phyloP scores from a whole-genome alignment of 495 filamentous ascomycete species.

The Penicillium subrubescens region DNA sequence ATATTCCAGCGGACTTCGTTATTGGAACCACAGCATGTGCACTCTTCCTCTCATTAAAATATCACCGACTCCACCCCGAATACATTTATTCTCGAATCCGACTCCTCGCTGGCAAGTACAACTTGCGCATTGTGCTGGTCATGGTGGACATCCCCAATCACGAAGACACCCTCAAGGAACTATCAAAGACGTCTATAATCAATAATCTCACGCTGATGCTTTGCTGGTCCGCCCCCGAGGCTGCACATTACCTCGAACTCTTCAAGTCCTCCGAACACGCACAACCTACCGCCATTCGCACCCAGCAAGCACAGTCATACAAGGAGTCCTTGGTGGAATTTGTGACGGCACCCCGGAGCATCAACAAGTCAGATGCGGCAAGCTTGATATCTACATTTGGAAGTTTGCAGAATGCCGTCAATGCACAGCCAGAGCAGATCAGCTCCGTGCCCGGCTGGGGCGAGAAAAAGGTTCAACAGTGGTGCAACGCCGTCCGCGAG shows the following conservation, averaged over 20 bases:
- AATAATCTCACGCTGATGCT: constrained; percentile 91
- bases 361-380: constrained; percentile 94
- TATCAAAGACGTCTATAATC: constrained; percentile 85
- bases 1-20: constrained; percentile 91
- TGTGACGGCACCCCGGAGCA: constrained; percentile 80
- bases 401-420: constrained; percentile 79
- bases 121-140: constrained; percentile 77
- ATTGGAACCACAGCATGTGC: constrained; percentile 87
- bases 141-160: constrained; percentile 94
- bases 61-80: constrained; percentile 95
- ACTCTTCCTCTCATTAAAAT: constrained; percentile 92
- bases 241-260: constrained; percentile 86
- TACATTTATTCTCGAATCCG: constrained; percentile 95
- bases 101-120: constrained; percentile 76
- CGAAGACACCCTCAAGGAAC: constrained; percentile 75
- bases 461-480: constrained; percentile 87
- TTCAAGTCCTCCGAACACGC: constrained; percentile 93
- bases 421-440: constrained; percentile 84
- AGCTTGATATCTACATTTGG: constrained; percentile 87
- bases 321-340: constrained; percentile 91
- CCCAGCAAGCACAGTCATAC: constrained; percentile 79
- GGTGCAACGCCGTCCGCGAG: constrained; percentile 79
- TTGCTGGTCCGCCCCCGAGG: constrained; percentile 92
- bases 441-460: constrained; percentile 86
- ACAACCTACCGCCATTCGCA: constrained; percentile 75